A percentile compares a stretch with the other conserved stretches of the same genome.
phyloP scores from a whole-genome alignment of 106 monocot genomes.

The Dioscorea dumetorum region DNA sequence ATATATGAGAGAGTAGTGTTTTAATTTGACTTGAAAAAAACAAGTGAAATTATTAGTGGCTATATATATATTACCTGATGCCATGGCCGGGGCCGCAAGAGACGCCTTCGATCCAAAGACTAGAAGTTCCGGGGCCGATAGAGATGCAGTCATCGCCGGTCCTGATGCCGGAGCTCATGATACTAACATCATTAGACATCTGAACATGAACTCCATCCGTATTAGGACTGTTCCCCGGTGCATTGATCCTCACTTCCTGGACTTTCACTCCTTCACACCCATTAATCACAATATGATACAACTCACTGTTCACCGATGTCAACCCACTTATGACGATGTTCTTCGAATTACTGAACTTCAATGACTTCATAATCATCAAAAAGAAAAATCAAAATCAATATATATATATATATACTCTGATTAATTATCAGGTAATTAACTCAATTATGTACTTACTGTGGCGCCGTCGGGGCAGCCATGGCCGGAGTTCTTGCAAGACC shows the following conservation, averaged over 20 bases:
- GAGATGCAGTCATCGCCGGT: slow-evolving; percentile 92
- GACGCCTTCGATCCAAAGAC: slow-evolving; percentile 59
- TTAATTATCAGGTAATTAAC: too few species aligned
- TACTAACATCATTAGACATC: slow-evolving; percentile 40
- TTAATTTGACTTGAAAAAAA: too few species aligned
- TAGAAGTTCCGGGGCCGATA: slow-evolving; percentile 42
- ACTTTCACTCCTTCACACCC: slow-evolving; percentile 34
- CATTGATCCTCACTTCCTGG: slow-evolving; percentile 31
- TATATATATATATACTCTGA: too few species aligned
- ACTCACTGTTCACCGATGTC: slow-evolving; percentile 58
- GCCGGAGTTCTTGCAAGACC: slow-evolving; percentile 43
- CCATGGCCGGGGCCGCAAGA: slow-evolving; percentile 82
- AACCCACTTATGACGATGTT: slow-evolving; percentile 43
- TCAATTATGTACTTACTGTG: slow-evolving; percentile 19
- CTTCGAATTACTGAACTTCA: slow-evolving; percentile 47
- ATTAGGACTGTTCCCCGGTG: slow-evolving; percentile 61
- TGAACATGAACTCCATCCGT: slow-evolving; percentile 75
- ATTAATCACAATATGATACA: slow-evolving; percentile 52
- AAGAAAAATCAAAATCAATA: not conserved
- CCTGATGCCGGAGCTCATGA: slow-evolving; percentile 24
- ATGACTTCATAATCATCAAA: slow-evolving; percentile 25
- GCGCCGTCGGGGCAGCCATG: slow-evolving; percentile 34
- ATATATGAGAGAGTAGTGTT: not conserved
- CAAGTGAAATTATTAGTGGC: too few species aligned
- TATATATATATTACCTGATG: slow-evolving; percentile 33